phyloP scores from a whole-genome alignment of 2,329 filamentous ascomycete species.

The Fusarium dlaminii region DNA sequence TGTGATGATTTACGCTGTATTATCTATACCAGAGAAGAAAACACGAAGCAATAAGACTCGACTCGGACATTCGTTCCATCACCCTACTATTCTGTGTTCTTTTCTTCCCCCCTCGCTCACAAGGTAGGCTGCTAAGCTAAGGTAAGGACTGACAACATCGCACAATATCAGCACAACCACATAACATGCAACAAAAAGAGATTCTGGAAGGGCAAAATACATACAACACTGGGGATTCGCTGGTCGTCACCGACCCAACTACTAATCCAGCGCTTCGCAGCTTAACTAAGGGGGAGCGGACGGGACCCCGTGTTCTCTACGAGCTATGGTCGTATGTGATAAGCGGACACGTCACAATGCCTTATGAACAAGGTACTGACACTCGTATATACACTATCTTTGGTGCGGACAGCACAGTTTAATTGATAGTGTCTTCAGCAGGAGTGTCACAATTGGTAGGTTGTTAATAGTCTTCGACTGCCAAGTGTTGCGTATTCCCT shows the following conservation, averaged over 20 bases:
- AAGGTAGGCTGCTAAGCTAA: not conserved
- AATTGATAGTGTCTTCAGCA: not conserved
- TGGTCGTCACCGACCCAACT: slow-evolving; percentile 5
- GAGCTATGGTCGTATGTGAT: slow-evolving; percentile 10
- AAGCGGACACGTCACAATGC: not conserved
- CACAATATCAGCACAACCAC: not conserved
- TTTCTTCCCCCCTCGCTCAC: not conserved
- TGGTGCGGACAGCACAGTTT: not conserved
- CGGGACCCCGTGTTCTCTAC: slow-evolving; percentile 11
- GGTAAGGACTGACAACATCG: not conserved
- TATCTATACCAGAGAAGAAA: not conserved
- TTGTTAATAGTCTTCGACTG: not conserved
- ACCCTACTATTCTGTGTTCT: not conserved
- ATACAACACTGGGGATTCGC: slow-evolving; percentile 12
- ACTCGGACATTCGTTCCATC: not conserved
- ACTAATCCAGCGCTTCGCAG: slow-evolving; percentile 1
- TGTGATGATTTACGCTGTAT: slow-evolving; percentile 58
- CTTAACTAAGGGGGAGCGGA: slow-evolving; percentile 2
- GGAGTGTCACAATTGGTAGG: not conserved
- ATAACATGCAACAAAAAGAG: not conserved
- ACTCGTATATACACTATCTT: not conserved
- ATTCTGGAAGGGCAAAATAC: not conserved
- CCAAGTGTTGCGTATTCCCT: not conserved
- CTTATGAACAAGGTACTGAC: not conserved
- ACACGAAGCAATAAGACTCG: not conserved